Base-by-base conservation (phyloP, 805 yeast species). In the Zygotorulaspora chibaensis region DNA sequence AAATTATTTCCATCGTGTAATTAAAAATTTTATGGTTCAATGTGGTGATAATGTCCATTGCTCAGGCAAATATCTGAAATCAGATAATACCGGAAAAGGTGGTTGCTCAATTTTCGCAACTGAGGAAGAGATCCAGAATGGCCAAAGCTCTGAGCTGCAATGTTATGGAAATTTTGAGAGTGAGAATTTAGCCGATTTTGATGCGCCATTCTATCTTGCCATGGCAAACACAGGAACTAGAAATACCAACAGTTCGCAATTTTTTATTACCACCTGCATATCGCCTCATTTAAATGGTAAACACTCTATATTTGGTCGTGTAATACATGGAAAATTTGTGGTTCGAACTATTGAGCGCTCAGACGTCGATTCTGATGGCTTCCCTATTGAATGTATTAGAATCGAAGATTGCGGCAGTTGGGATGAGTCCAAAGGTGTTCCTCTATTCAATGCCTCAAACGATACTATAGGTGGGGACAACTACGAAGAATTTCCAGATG, bases 401-500 rank as follows among this genome's bases (percentile, higher is more conserved):
- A 80, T 86, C 13, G 65, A 55, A 2, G 74, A 75, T 35, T 79
- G 87, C 65, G 95, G 93, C 1, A 66, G 55, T 30, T 86, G 91
- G 90, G 51, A 63, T 6, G 73, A 71, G 8, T 62, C 62, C 0
- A 74, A 76, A 69, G 72, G 61, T 0, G 61, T 81, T 2, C 91
- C 91, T 0, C 71, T 82, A 1, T 76, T 57, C 54, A 80, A 81
- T 54, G 86, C 89, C 0, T 75, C 84, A 39, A 78, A 79, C 54
- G 77, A 76, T 48, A 57, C 67, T 0, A 69, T 80, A 7, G 88
- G 84, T 1, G 87, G 87, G 7, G 95, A 86, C 55, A 61, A 77
- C 0, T 86, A 74, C 55, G 93, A 85, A 63, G 93, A 85, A 61
- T 79, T 72, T 54, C 95, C 93, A 0, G 89, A 81, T 48, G 95